Percentiles rank a stretch among this genome's conserved stretches.
Conservation (phyloP, 202 grass and related monocot genomes). For the Bolboschoenoplectus hybrid region DNA sequence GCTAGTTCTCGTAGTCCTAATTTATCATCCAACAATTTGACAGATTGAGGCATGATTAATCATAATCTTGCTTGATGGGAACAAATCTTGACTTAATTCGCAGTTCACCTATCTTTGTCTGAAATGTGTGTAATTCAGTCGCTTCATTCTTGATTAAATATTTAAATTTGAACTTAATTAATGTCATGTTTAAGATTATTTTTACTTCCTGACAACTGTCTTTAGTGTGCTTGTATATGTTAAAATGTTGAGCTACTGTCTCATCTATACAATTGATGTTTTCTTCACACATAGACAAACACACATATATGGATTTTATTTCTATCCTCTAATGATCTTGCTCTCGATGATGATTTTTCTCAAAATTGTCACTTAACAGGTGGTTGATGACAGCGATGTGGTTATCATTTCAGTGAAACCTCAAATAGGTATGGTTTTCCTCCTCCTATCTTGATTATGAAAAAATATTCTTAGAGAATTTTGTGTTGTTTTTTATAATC, state of each 20-base stretch:
- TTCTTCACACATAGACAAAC: not conserved
- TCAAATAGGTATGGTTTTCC: constrained; percentile 62
- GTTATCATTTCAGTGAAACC: constrained; percentile 95
- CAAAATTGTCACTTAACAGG: constrained; percentile 42
- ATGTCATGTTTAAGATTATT: too few relatives aligned
- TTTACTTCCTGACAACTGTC: not conserved
- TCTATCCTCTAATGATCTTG: not conserved
- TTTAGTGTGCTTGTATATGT: not conserved
- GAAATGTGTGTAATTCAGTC: not conserved
- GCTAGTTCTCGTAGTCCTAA: too few relatives aligned
- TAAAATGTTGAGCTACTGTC: not conserved
- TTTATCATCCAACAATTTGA: too few relatives aligned
- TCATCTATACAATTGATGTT: not conserved
- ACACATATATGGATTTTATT: not conserved
- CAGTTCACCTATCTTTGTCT: not conserved
- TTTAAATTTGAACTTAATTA: constrained; percentile 1
- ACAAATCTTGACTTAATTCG: not conserved
- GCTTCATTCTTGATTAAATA: not conserved
- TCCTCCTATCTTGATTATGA: not conserved
- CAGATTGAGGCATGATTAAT: not conserved
- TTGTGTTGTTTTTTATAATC: not conserved
- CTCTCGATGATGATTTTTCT: not conserved
- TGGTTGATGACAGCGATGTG: constrained; percentile 83
- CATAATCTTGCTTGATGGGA: not conserved
- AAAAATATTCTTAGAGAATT: not conserved